Conservation (phyloP, 768 basidiomycete species). For the Tulasnella sp. region DNA sequence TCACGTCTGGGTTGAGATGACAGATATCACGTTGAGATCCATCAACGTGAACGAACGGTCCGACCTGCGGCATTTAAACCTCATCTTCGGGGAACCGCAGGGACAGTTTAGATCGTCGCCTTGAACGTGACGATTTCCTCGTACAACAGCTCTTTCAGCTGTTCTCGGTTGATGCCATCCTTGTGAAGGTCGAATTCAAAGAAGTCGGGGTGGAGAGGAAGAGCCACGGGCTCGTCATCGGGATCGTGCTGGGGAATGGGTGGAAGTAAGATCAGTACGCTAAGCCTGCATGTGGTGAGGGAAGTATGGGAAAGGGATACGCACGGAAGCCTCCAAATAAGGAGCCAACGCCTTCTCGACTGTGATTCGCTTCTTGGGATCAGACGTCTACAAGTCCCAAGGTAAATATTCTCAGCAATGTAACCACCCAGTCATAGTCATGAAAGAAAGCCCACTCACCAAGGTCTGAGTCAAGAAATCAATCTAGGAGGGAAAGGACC, state of each 20-base stretch:
- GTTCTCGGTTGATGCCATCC: constrained; percentile 91
- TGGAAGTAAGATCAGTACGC: constrained; percentile 10
- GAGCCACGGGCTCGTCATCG: constrained; percentile 91
- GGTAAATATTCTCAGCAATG: not conserved
- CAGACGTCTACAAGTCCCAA: constrained; percentile 64
- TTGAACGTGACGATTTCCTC: constrained; percentile 92
- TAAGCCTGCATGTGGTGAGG: not conserved
- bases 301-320: constrained; percentile 28
- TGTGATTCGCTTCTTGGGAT: constrained; percentile 93
- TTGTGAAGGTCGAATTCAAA: constrained; percentile 98
- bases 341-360: constrained; percentile 93
- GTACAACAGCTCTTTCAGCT: constrained; percentile 88
- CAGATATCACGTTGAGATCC: not conserved
- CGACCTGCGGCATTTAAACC: not conserved
- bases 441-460: constrained; percentile 33
- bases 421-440: not conserved
- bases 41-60: not conserved
- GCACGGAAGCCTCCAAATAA: constrained; percentile 84
- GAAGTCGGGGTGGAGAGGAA: constrained; percentile 92
- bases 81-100: not conserved
- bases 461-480: constrained; percentile 79
- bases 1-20: not conserved
- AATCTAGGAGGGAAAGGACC: too few species aligned
- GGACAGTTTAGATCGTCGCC: constrained; percentile 44
- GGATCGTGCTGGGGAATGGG: constrained; percentile 67